Evolutionary conservation across 2,329 filamentous ascomycete species (phyloP), one percentile per base, ranked within the genome.

Genomic region (Monilinia laxa): DNA sequence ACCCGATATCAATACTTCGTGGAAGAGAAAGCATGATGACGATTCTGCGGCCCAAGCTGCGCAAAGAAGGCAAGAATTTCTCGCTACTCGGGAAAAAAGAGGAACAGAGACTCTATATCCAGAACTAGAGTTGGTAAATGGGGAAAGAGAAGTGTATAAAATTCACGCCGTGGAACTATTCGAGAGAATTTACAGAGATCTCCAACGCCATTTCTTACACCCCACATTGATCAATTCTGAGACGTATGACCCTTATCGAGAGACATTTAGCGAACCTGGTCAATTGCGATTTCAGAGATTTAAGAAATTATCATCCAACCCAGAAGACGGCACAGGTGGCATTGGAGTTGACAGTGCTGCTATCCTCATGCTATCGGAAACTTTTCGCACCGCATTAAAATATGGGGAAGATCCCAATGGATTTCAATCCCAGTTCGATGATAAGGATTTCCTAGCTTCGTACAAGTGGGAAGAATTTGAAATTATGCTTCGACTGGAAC

Each of bases 21-120:
- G 35, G 35, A 54, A 62, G 25, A 66, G 64, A 54, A 47, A 53
- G 7, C 64, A 66, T 16, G 56, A 66, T 4, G 47, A 66, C 20
- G 55, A 62, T 38, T 10, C 64, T 10, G 20, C 5, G 7, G 20
- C n/a, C 1, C 47, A 62, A 47, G 56, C 55, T 16, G 51, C 16
- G 18, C 18, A 38, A 25, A 66, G 47, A 47, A 38, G 47, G 31
- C 12, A 2, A 3, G 38, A 5, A 14, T 62, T 60, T 3, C 4
- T 63, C 28, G 18, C 53, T 6, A 3, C 11, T 42, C 58, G 45
- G 10, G 7, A 1, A 2, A 18, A 7, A 35, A 12, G 16, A 14
- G 5, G 6, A 7, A 31, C 14, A 40, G 4, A n/a, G 52, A 31
- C 16, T 31, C 16, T 25, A 59, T 14, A 4, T 9, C n/a, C 42